phyloP scores from a whole-genome alignment of 2,329 filamentous ascomycete genomes.

The Gremmenia infestans region DNA sequence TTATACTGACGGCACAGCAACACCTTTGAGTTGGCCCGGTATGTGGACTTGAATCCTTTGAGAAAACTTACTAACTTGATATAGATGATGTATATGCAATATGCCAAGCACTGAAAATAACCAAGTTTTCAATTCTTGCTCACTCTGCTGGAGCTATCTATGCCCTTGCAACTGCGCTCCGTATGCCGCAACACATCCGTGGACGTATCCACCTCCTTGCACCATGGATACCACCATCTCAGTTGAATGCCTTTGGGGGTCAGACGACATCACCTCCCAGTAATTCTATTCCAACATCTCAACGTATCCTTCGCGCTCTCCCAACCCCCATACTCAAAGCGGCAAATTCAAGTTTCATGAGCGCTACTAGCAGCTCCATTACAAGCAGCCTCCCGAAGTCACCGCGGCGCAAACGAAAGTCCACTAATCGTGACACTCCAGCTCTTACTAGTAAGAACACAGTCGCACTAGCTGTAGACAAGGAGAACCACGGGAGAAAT shows the following conservation, averaged over 20 bases:
- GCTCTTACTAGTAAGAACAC: conserved; percentile 32
- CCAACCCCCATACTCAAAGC: conserved; percentile 89
- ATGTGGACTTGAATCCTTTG: conserved; percentile 33
- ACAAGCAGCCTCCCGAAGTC: conserved; percentile 70
- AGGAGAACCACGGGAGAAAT: conserved; percentile 29
- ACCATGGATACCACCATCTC: conserved; percentile 95
- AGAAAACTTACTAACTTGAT: conserved; percentile 23
- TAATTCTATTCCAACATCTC: conserved; percentile 84
- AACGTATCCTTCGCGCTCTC: conserved; percentile 82
- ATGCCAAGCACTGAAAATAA: conserved; percentile 86
- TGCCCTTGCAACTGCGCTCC: conserved; percentile 86
- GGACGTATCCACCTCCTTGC: conserved; percentile 91
- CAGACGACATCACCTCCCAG: conserved; percentile 70
- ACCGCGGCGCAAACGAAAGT: conserved; percentile 56
- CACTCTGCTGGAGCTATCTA: conserved; percentile 99
- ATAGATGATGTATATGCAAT: conserved; percentile 83
- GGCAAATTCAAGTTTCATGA: conserved; percentile 94
- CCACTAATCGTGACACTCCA: conserved; percentile 37
- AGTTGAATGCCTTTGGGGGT: conserved; percentile 74
- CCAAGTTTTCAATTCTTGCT: conserved; percentile 91
- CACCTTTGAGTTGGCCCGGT: conserved; percentile 92
- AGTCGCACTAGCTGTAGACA: conserved; percentile 32
- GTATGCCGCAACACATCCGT: conserved; percentile 93
- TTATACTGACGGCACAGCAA: conserved; percentile 75
- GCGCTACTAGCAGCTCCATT: conserved; percentile 80